Percentiles rank a stretch among this genome's conserved stretches.
These are phyloP conservation scores for Aspergillus floridensis DNA, from an alignment of 2,329 filamentous ascomycete genomes.

Conservation along the genomic window DNA sequence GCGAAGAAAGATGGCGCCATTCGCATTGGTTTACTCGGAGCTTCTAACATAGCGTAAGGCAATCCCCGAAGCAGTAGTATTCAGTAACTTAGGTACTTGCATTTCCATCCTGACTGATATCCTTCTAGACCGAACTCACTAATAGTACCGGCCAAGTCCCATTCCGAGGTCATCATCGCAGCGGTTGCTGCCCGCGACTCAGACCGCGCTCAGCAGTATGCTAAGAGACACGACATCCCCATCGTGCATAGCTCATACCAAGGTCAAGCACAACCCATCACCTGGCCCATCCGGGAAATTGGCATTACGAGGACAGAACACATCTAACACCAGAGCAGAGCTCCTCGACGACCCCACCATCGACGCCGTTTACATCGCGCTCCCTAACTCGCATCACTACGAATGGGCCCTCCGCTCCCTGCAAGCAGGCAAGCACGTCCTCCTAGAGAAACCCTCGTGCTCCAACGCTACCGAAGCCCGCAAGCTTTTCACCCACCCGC, in stretches of 20 bases:
- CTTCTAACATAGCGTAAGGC: conserved; percentile 21
- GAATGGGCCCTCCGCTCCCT: conserved; percentile 53
- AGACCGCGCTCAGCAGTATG: conserved; percentile 48
- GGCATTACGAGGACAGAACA: background rate
- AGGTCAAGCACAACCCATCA: conserved; percentile 37
- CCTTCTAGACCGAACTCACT: conserved; percentile 19
- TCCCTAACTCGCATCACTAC: conserved; percentile 40
- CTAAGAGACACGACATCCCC: conserved; percentile 52
- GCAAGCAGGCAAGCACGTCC: conserved; percentile 53
- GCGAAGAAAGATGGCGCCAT: conserved; percentile 17
- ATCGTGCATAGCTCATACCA: conserved; percentile 41
- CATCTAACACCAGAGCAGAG: conserved; percentile 4
- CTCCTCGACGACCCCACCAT: conserved; percentile 31
- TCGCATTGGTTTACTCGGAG: conserved; percentile 21
- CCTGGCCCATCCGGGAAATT: no score
- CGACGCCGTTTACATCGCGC: conserved; percentile 48
- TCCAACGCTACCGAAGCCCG: conserved; percentile 48
- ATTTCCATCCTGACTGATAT: background rate
- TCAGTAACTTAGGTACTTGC: no score
- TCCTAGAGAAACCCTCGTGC: conserved; percentile 55
- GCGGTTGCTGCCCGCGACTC: conserved; percentile 54
- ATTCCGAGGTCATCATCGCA: conserved; percentile 54
- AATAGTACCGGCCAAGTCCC: conserved; percentile 50
- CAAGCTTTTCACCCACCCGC: conserved; percentile 43
- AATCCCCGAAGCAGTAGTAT: no score